phyloP scores from a whole-genome alignment of 768 basidiomycete species.

The Asterophora lycoperdoides region DNA sequence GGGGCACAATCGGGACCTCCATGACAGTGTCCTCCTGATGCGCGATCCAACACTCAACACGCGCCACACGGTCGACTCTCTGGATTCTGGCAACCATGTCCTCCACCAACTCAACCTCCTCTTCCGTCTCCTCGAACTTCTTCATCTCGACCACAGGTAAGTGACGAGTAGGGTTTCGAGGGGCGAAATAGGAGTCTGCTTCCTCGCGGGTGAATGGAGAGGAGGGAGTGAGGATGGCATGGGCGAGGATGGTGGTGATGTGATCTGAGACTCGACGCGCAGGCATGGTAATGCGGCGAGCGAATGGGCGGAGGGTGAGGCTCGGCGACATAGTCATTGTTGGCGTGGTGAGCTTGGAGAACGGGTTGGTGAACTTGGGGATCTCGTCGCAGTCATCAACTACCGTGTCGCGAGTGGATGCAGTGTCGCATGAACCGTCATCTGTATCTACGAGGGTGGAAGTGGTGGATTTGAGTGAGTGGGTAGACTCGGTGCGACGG shows the following conservation, averaged over 20 bases:
- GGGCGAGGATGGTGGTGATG: neutral
- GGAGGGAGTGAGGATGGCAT: neutral
- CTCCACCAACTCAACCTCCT: too few relatives aligned
- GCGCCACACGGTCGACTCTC: too few relatives aligned
- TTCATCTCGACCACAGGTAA: too few relatives aligned
- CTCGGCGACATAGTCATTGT: neutral
- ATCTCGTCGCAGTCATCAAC: too few relatives aligned
- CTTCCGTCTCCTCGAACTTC: too few relatives aligned
- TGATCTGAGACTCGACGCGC: neutral
- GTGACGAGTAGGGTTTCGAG: neutral
- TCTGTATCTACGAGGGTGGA: neutral
- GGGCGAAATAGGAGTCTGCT: conserved; percentile 2
- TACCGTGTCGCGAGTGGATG: too few relatives aligned
- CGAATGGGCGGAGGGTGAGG: conserved; percentile 6
- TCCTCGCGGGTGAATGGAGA: conserved; percentile 2
- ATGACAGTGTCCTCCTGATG: too few relatives aligned
- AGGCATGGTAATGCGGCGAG: conserved; percentile 7
- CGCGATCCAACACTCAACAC: too few relatives aligned
- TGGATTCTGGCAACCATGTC: too few relatives aligned
- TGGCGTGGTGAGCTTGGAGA: conserved; percentile 1
- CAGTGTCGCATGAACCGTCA: too few relatives aligned
- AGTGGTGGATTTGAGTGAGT: neutral
- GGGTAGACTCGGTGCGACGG: neutral
- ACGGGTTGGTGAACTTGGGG: conserved; percentile 1
- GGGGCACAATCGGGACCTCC: too few relatives aligned